Evolutionary conservation across 2,329 filamentous ascomycete species (phyloP), one percentile per base, ranked within the genome.

Genomic region (Botryotinia narcissicola): DNA sequence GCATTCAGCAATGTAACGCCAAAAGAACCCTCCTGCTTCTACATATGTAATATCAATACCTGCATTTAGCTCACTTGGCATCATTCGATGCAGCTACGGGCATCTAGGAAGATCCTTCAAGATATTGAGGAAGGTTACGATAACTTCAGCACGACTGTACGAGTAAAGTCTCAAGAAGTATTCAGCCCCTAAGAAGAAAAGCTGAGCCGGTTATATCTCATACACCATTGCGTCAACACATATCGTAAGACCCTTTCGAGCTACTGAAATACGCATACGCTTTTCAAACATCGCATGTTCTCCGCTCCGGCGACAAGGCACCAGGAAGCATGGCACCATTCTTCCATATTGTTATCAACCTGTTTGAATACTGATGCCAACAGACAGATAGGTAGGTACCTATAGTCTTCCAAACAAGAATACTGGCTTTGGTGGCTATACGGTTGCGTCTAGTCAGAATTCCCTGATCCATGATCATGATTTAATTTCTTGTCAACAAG

Each of bases 381-480:
- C n/a, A 64, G 8, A n/a, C n/a, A 32, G 59, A 7, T 9, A n/a
- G 32, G 20, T 40, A 51, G 44, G 48, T 16, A 32, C 4, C 37
- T 25, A 16, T 18, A 40, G 42, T 35, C 46, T 68, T 68, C 10
- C 16, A 29, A 40, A 22, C 35, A 57, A 42, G 29, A 16, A 37
- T 68, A 9, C 35, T 25, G 18, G 25, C 35, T 32, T 57, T 57
- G 9, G 40, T 29, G 8, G 9, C 16, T 18, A 14, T 66, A 37
- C 37, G 35, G 63, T 51, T 67, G 44, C 12, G 12, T 51, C 63
- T 37, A 9, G 44, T 66, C 62, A 51, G 18, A 48, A 68, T 42
- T 22, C 46, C 64, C 25, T 68, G 64, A 68, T 68, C 35, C 64
- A 54, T 68, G 46, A 42, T 68, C 9, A 54, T 57, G 46, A 42